These are phyloP conservation scores for Xylaria sp. DNA, from an alignment of 2,329 filamentous ascomycete species.

Conservation along the genomic window DNA sequence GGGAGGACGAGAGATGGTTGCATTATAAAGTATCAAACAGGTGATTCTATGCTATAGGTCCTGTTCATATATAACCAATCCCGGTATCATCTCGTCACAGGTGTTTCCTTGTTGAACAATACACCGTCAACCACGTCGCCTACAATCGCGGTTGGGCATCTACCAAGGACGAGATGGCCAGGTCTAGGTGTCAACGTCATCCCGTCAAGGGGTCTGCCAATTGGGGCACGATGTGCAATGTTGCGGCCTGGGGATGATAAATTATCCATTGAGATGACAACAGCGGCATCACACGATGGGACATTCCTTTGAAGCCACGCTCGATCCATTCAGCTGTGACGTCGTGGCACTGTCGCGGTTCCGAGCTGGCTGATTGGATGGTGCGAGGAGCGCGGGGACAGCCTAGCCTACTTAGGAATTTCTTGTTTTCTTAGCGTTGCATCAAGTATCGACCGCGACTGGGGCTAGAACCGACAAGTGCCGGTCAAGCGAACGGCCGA, in stretches of 20 bases:
- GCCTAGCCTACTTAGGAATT: neutral
- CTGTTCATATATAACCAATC: neutral
- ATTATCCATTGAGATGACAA: slow-evolving; percentile 7
- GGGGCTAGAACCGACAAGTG: slow-evolving; percentile 19
- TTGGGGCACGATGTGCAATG: slow-evolving; percentile 13
- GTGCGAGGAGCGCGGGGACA: slow-evolving; percentile 6
- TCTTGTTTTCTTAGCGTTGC: slow-evolving; percentile 19
- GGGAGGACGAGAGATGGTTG: neutral
- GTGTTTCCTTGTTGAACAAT: slow-evolving; percentile 6
- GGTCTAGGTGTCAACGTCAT: slow-evolving; percentile 24
- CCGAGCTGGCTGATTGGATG: slow-evolving; percentile 10
- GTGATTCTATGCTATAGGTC: neutral
- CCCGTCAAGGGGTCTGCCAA: neutral
- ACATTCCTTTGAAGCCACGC: neutral
- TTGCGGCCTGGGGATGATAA: neutral
- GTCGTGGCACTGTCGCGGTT: slow-evolving; percentile 35
- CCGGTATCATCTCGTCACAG: slow-evolving; percentile 12
- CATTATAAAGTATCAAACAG: slow-evolving; percentile 1
- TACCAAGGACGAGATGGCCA: slow-evolving; percentile 7
- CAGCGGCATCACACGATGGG: slow-evolving; percentile 10
- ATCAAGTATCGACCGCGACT: neutral
- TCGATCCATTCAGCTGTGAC: slow-evolving; percentile 29
- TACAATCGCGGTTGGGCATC: slow-evolving; percentile 1
- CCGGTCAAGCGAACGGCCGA: slow-evolving; percentile 16
- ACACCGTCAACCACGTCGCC: slow-evolving; percentile 6